phyloP scores from a whole-genome alignment of 2,329 filamentous ascomycete genomes.

The Cordyceps cateniannulata region DNA sequence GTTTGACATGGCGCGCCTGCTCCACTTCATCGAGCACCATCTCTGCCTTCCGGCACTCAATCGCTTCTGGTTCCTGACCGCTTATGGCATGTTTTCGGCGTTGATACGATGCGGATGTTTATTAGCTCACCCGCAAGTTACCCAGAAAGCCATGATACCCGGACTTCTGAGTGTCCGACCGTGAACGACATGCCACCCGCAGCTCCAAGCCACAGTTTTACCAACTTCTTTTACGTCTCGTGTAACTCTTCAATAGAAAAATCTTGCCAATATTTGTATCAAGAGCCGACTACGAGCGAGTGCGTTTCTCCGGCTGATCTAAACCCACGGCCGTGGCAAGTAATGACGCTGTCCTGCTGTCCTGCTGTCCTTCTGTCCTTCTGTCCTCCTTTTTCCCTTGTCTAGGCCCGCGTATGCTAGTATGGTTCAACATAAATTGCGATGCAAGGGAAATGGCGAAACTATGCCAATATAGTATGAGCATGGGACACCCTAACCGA shows the following conservation, averaged over 20 bases:
- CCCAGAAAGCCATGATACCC: too few species aligned
- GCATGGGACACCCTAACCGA: not conserved
- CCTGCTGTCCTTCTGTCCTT: too few species aligned
- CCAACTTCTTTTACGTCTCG: not conserved
- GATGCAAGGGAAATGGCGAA: not conserved
- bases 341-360: not conserved
- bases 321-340: not conserved
- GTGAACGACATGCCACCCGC: not conserved
- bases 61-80: too few species aligned
- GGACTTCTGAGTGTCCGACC: too few species aligned
- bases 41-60: too few species aligned
- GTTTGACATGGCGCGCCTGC: too few species aligned
- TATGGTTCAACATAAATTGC: not conserved
- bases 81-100: too few species aligned
- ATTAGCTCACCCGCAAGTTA: too few species aligned
- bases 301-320: too few species aligned
- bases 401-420: not conserved
- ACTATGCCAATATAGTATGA: not conserved
- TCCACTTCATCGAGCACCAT: too few species aligned
- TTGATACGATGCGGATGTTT: too few species aligned
- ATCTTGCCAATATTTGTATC: not conserved
- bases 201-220: not conserved
- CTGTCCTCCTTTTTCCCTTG: too few species aligned
- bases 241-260: not conserved
- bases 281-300: not conserved